Base-by-base conservation (phyloP, 2,329 filamentous ascomycete genomes). In the Westerdykella ornata region DNA sequence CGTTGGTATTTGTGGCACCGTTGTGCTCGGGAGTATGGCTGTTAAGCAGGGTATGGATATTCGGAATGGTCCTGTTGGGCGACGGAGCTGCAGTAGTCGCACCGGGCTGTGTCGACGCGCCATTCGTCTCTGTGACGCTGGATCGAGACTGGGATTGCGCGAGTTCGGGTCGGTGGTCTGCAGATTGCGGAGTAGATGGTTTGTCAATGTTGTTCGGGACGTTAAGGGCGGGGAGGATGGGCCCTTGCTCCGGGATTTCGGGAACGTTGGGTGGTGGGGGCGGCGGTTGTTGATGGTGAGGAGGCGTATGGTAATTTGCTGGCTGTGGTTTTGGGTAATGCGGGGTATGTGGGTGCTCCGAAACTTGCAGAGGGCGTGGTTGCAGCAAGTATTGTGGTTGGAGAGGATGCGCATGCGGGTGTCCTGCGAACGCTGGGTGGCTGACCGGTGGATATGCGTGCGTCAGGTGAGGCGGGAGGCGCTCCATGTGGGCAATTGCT, bases 51-150 rank as follows among this genome's bases (percentile, higher is more conserved):
- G 46, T 38, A 14, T 35, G 71, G 42, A 79, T 77, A 48, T 72
- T 75, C 7, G 78, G 78, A 19, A 80, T 76, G 2, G 67, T 67
- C 34, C 63, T 63, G 53, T 60, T 59, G 18, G 58, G 48, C 16
- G 56, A 45, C 32, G 50, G 47, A 6, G 46, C 51, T 17, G 47
- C 53, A 15, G 61, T 55, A n/a, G 3, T 33, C 8, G n/a, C n/a
- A n/a, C n/a, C n/a, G n/a, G n/a, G n/a, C n/a, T 33, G 30, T 17
- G 4, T 3, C 1, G 54, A 46, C 30, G 48, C 37, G 34, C 48
- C 49, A 41, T 55, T 57, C 3, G 55, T 43, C 29, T 66, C 61
- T 11, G 52, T 34, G 3, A 51, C 72, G 72, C 48, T 63, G 63
- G 68, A 9, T 26, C 12, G 22, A 11, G 22, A 9, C 22, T 26